Base-by-base conservation (phyloP, 345 rosid genomes). In the Eutrema yunnanense region DNA sequence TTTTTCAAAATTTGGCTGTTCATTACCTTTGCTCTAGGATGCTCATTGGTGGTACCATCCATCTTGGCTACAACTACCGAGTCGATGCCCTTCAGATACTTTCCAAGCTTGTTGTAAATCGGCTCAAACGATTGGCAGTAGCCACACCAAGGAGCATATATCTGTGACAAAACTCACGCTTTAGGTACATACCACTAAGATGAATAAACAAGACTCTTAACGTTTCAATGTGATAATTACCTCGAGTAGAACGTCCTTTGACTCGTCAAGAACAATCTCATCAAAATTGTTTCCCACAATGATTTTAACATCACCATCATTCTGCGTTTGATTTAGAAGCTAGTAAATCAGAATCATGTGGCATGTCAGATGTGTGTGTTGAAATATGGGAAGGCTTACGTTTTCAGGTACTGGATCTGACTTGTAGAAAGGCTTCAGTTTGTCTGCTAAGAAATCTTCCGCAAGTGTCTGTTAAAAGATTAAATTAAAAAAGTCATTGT, bases 81-180 rank as follows among this genome's bases (percentile, higher is more conserved):
- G 44, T 95, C 92, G 50, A 92, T 84, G 63, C 82, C 88, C 5
- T 81, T 86, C 32, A 95, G 82, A 85, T 90, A 93, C 81, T 87
- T 90, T 37, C 88, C 99, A 75, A 95, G 97, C 80, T 92, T 95
- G 84, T 86, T 82, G 76, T 92, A 95, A 33, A 87, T 90, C 34
- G 97, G 97, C 79, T 95, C 99, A 41, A 95, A 81, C 33, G 97
- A 62, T 81, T 92, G 97, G 81, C 99, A 95, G 81, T 95, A 94
- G 68, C 98, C 98, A 71, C 98, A 95, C 99, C 99, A 95, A 16
- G 99, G 97, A 67, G 99, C 99, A 85, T 95, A 85, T 63, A 95
- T 90, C 98, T 95, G 81, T 60, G 63, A 69, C 7, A 69, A 29
- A 65, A 65, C 40, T 27, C 42, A 65, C 43, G 29, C 50, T 61